Conservation (phyloP, 148 eudicot genomes). For the Euryodendron excelsum region DNA sequence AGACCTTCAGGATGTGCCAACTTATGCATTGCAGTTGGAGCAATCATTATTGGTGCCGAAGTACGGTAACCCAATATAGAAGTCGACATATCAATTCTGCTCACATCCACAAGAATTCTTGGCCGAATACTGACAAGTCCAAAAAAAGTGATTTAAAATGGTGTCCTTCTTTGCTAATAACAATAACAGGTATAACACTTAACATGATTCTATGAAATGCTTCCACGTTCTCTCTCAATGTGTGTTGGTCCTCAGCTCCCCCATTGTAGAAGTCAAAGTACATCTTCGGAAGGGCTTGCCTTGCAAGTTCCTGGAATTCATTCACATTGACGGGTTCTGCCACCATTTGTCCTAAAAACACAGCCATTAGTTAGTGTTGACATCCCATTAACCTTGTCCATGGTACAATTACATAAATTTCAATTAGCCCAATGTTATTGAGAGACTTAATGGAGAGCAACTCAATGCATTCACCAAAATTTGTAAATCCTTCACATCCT, state of each 20-base stretch:
- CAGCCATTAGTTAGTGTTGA: not conserved
- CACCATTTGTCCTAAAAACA: slow-evolving; percentile 38
- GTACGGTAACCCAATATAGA: slow-evolving; percentile 51
- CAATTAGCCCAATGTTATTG: not conserved
- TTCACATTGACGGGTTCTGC: slow-evolving; percentile 54
- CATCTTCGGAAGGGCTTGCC: slow-evolving; percentile 70
- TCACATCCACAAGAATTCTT: slow-evolving; percentile 61
- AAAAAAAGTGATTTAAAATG: slow-evolving; percentile 1
- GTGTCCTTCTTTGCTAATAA: not conserved
- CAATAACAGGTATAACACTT: slow-evolving; percentile 1
- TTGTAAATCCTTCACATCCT: not conserved
- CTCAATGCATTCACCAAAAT: not conserved
- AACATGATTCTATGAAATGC: slow-evolving; percentile 62
- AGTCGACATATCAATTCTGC: slow-evolving; percentile 64
- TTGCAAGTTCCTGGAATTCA: slow-evolving; percentile 72
- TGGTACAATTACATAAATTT: not conserved
- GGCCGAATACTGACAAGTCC: slow-evolving; percentile 47
- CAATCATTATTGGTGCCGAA: slow-evolving; percentile 73
- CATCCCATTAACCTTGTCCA: not conserved
- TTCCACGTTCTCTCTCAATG: slow-evolving; percentile 53
- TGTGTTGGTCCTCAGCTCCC: slow-evolving; percentile 82
- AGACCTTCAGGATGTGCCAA: slow-evolving; percentile 69
- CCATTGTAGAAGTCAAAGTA: slow-evolving; percentile 67
- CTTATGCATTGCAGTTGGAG: slow-evolving; percentile 66
- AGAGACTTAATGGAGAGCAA: not conserved